Percentiles rank a stretch among this genome's conserved stretches.
Conservation (phyloP, 2,329 filamentous ascomycete species). For the Cercospora berteroae region DNA sequence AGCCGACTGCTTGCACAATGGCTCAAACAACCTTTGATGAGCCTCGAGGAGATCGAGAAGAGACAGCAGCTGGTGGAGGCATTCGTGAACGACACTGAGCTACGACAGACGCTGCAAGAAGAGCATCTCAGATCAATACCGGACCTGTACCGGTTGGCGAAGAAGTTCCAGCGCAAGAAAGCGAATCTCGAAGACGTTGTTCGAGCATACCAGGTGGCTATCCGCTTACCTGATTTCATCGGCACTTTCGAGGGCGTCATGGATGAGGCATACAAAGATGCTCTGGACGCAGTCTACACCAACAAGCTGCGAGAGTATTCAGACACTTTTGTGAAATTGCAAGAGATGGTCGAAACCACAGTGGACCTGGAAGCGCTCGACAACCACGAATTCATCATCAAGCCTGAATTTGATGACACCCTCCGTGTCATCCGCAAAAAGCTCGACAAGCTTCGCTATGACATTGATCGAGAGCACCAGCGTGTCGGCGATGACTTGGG, state of each 20-base stretch:
- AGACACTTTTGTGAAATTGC: conserved; percentile 77
- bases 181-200: conserved; percentile 96
- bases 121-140: conserved; percentile 90
- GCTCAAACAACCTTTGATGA: conserved; percentile 98
- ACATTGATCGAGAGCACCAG: conserved; percentile 80
- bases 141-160: conserved; percentile 88
- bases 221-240: conserved; percentile 85
- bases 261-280: conserved; percentile 88
- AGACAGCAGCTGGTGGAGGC: conserved; percentile 93
- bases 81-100: conserved; percentile 87
- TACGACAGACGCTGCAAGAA: conserved; percentile 94
- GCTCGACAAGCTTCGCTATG: conserved; percentile 75
- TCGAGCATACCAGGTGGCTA: conserved; percentile 88
- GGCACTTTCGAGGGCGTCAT: conserved; percentile 87
- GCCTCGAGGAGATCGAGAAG: conserved; percentile 79
- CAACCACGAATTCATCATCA: conserved; percentile 98
- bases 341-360: conserved; percentile 98
- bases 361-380: conserved; percentile 94
- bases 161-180: conserved; percentile 88
- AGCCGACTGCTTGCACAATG: conserved; percentile 89
- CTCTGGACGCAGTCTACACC: conserved; percentile 84
- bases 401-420: conserved; percentile 92
- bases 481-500: conserved; percentile 75
- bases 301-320: conserved; percentile 71
- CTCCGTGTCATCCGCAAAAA: conserved; percentile 86